Evolutionary conservation across 2,329 filamentous ascomycete species (phyloP), one percentile per base, ranked within the genome.

Genomic region (Penicillium olsonii): DNA sequence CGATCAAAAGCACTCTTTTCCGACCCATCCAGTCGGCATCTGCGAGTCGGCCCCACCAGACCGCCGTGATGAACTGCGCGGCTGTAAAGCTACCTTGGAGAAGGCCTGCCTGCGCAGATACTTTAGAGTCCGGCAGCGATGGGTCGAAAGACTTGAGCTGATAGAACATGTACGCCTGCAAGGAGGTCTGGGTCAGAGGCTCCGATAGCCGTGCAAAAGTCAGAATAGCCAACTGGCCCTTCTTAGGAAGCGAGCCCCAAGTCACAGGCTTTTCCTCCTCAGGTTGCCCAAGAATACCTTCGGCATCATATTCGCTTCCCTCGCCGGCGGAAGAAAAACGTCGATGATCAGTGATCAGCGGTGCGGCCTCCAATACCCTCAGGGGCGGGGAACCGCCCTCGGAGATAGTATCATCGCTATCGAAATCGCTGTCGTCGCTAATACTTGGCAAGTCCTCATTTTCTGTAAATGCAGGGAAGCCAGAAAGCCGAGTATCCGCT

Each of bases 91-190:
- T 85, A 11, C 87, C 89, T 40, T 88, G 84, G 19, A 95, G 75
- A 2, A 95, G 73, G 33, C 90, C 90, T 1, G 88, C 87, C 67
- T 94, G 90, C 17, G 80, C 78, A 0, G 90, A 83, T 57, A 95
- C 91, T 2, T 81, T 84, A 2, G 78, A 78, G 45, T 85, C 80
- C 2, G 80, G 72, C 17, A 79, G 68, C 18, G 71, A 76, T 2
- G 77, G 77, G 19, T 88, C 78, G 60, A 95, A 92, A 50, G 86
- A 92, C 59, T 84, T 84, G n/a, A 96, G 81, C 68, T 94, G 89
- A 69, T 92, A 95, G 72, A 90, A 95, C 77, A 95, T 84, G 70
- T 95, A 95, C 2, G 87, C 82, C 69, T 87, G 81, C 8, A 91
- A 70, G 11, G 85, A 89, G 1, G 88, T 91, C 64, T 94, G 88